Evolutionary conservation across 495 filamentous ascomycete genomes (phyloP).

Genomic region (Aspergillus affinis): DNA sequence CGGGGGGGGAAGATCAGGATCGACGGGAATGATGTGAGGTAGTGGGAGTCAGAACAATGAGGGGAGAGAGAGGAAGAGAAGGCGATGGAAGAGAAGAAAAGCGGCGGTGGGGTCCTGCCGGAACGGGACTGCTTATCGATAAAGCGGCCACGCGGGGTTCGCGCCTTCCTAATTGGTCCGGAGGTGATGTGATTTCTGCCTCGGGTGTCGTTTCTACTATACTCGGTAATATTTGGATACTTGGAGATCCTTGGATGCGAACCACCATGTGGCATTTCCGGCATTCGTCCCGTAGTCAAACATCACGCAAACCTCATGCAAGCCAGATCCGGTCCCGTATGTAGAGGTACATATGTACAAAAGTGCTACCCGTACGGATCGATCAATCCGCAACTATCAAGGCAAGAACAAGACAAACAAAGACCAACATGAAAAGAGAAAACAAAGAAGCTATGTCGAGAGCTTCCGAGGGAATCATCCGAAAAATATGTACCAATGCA

Average conservation of each 20-base stretch:
- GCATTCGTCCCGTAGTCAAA: background rate
- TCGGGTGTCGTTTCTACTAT: background rate
- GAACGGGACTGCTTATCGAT: background rate
- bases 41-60: background rate
- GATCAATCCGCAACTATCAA: background rate
- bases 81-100: background rate
- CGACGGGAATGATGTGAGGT: slow-evolving; percentile 1
- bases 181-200: too few species aligned
- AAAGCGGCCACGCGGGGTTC: background rate
- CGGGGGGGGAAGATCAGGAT: background rate
- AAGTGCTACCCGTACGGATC: background rate
- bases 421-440: background rate
- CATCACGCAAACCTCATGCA: background rate
- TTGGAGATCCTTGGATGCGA: too few species aligned
- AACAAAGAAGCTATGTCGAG: background rate
- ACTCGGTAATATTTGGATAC: too few species aligned
- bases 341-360: background rate
- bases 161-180: background rate
- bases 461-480: slow-evolving; percentile 12
- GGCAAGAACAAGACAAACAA: background rate
- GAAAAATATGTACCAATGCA: slow-evolving; percentile 19
- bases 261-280: background rate
- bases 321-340: background rate
- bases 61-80: slow-evolving; percentile 1
- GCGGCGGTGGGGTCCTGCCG: background rate